Evolutionary conservation across 208 protist genomes (phyloP).

Genomic region (Leishmania braziliensis): DNA sequence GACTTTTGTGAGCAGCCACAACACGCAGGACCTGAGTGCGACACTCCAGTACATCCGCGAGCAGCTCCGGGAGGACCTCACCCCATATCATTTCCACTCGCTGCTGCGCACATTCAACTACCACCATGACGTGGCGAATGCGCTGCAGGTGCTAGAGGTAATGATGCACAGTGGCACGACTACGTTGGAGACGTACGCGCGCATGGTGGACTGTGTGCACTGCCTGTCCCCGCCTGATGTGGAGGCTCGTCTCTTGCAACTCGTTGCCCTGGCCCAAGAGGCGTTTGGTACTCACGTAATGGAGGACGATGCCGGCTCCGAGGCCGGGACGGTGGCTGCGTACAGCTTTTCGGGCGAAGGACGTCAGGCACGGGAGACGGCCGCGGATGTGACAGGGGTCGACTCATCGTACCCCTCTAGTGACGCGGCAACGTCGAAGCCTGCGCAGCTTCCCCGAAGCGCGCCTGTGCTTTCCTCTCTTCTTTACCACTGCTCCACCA

Average conservation of each 20-base stretch:
- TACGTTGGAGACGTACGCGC: slow-evolving; percentile 71
- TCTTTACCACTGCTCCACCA: slow-evolving; percentile 72
- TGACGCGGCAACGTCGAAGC: background rate
- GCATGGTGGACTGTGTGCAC: slow-evolving; percentile 75
- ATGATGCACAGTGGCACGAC: slow-evolving; percentile 61
- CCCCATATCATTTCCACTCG: slow-evolving; percentile 72
- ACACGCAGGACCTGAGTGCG: slow-evolving; percentile 66
- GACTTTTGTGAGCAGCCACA: slow-evolving; percentile 69
- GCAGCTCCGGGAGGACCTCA: slow-evolving; percentile 58
- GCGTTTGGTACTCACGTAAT: slow-evolving; percentile 54
- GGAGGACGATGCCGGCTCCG: slow-evolving; percentile 34
- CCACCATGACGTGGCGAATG: slow-evolving; percentile 64
- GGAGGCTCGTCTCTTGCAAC: slow-evolving; percentile 47
- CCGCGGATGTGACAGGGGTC: background rate
- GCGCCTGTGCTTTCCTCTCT: slow-evolving; percentile 72
- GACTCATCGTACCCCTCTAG: slow-evolving; percentile 7
- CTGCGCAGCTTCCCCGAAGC: slow-evolving; percentile 2
- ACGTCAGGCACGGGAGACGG: slow-evolving; percentile 10
- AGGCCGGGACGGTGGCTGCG: slow-evolving; percentile 41
- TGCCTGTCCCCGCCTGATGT: slow-evolving; percentile 56
- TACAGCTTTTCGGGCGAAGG: slow-evolving; percentile 34
- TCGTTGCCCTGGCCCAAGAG: slow-evolving; percentile 49
- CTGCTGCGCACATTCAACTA: slow-evolving; percentile 85
- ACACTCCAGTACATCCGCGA: slow-evolving; percentile 81
- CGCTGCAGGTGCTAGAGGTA: slow-evolving; percentile 77